A percentile compares a stretch with the other conserved stretches of the same genome.
phyloP scores from a whole-genome alignment of 73 alveolate genomes.

The Paramecium caudatum region DNA sequence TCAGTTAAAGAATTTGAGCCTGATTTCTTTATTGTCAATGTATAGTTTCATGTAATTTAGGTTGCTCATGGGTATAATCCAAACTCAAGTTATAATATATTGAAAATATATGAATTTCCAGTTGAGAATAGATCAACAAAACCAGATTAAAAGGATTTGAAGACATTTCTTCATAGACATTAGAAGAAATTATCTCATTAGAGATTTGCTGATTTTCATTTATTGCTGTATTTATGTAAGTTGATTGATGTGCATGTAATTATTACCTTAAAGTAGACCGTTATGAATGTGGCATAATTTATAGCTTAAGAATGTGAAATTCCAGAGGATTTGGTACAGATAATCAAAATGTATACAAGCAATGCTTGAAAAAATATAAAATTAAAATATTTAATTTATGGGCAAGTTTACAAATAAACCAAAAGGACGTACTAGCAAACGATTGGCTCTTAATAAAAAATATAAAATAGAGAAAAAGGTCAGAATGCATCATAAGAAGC shows the following conservation, averaged over 20 bases:
- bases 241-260: conserved; percentile 86
- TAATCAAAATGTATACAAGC: neutral
- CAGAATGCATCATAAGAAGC: conserved; percentile 73
- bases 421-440: conserved; percentile 70
- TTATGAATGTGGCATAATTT: neutral
- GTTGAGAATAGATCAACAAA: conserved; percentile 83
- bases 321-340: neutral
- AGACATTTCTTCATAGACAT: conserved; percentile 89
- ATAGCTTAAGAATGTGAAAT: conserved; percentile 20
- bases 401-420: conserved; percentile 77
- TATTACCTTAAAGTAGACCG: neutral
- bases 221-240: conserved; percentile 91
- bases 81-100: conserved; percentile 85
- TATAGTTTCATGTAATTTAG: conserved; percentile 54
- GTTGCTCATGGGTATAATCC: conserved; percentile 95
- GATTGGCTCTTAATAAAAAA: conserved; percentile 67
- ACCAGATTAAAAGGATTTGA: conserved; percentile 77
- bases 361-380: conserved; percentile 9
- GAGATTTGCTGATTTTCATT: conserved; percentile 93
- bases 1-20: conserved; percentile 98
- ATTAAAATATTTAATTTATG: conserved; percentile 61
- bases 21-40: conserved; percentile 97
- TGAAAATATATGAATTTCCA: conserved; percentile 97
- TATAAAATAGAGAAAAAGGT: conserved; percentile 76
- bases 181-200: conserved; percentile 83